These are phyloP conservation scores for Staphylotrichum tortipilum DNA, from an alignment of 495 filamentous ascomycete genomes.

Conservation along the genomic window DNA sequence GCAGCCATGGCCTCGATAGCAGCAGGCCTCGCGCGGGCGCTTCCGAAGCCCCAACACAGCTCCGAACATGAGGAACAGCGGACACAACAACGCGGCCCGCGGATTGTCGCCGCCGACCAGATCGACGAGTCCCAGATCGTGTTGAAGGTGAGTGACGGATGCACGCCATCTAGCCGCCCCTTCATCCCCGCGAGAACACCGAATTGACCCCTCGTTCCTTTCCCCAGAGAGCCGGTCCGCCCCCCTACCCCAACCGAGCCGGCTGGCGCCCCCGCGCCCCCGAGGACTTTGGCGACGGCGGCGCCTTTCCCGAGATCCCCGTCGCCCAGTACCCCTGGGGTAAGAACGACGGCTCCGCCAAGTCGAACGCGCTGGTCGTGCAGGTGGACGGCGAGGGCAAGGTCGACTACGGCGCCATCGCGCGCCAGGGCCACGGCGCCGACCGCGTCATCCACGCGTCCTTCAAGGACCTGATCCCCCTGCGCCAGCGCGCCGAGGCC, in stretches of 20 bases:
- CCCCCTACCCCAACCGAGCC: conserved; percentile 73
- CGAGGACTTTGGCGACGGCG: conserved; percentile 94
- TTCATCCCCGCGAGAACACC: neutral
- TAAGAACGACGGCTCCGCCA: conserved; percentile 55
- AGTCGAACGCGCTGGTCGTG: conserved; percentile 80
- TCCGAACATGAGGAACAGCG: conserved; percentile 77
- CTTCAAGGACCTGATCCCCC: conserved; percentile 94
- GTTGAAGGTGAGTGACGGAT: conserved; percentile 58
- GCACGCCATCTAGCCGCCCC: too few relatives aligned
- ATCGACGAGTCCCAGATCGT: conserved; percentile 83
- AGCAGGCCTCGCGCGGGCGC: conserved; percentile 66
- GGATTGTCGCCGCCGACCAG: conserved; percentile 67
- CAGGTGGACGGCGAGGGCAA: conserved; percentile 88
- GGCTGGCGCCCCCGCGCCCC: conserved; percentile 78
- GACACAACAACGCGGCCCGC: conserved; percentile 65
- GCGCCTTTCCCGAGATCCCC: conserved; percentile 89
- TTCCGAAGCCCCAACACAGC: conserved; percentile 84
- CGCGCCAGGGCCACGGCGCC: conserved; percentile 76
- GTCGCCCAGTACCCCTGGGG: conserved; percentile 97
- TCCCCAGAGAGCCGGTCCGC: conserved; percentile 67
- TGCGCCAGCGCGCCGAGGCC: conserved; percentile 86
- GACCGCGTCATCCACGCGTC: conserved; percentile 82
- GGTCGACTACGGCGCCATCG: conserved; percentile 94
- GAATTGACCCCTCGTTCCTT: conserved; percentile 10
- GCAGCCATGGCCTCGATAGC: conserved; percentile 58